Evolutionary conservation across 1,284 basidiomycete species (phyloP), one percentile per base, ranked within the genome.

Genomic region (Marasmius fiardii): DNA sequence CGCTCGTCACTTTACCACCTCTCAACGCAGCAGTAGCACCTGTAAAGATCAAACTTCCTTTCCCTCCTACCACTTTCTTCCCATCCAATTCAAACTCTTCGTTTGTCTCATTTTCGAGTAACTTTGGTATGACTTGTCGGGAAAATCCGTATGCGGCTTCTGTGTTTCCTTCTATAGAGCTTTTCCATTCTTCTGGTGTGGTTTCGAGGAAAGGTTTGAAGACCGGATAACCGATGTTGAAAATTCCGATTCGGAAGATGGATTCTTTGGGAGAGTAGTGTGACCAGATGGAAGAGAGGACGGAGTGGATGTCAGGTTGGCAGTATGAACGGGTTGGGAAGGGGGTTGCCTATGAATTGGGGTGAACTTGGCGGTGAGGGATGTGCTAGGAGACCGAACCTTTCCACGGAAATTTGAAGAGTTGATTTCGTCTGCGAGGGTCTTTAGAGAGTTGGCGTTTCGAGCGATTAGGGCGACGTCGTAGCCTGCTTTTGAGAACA

Each of bases 1-100:
- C 79, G 49, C 85, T 85, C 0, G 88, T 91, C 3, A 70, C 73
- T 8, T 71, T 68, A 58, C 87, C 89, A 0, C 90, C 90, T 56
- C 90, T 74, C 49, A 80, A 58, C 51, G 82, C 79, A 0, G 87
- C 81, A 10, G 90, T 92, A 12, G 90, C 90, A 2, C 90, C 89
- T 0, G 90, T 92, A 67, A 92, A 88, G 3, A 53, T 53, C 37
- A 53, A 41, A 7, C 39, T 44, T 1, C 52, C 52, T 23, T 53
- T 83, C 16, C 89, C 90, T 14, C 80, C 74, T 65, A 76, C 78
- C 21, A 80, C 78, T 26, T 59, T 67, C 1, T 66, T 37, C 33
- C 37, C 31, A 33, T 33, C 64, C 54, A 45, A 71, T 7, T 49
- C 24, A 31, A 49, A 49, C 1, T 28, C 5, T n/a, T 49, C 47